Evolutionary conservation across 1,139 yeast genomes (phyloP), one percentile per base, ranked within the genome.

Genomic region (Hansenula sp.): DNA sequence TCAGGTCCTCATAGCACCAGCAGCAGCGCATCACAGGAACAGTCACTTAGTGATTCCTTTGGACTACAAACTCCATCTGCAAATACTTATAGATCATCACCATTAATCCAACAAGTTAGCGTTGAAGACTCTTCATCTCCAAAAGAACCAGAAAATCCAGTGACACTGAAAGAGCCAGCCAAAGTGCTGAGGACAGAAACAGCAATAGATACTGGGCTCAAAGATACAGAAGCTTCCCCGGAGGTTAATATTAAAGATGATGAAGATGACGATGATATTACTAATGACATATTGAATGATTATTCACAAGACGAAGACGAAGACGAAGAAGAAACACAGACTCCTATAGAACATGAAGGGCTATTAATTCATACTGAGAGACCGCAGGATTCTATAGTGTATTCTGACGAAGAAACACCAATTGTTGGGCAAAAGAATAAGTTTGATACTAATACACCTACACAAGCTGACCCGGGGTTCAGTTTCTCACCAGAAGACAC

Each of bases 271-370:
- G 42, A 41, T 17, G 42, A 47, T 17, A 44, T 25, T 5, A 37
- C 42, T 12, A 38, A 41, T 16, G 54, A 47, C 30, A 41, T 54
- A 7, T 41, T 50, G 29, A 49, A 47, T 29, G 47, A 47, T 31
- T 49, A 51, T 36, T 49, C 56, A 1, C 45, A 51, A 12, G 50
- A 46, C 21, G 49, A 48, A 15, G 43, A 33, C n/a, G 53, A 47
- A 5, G 48, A 46, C 6, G 48, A 44, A n/a, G 35, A 33, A 9
- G 34, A 30, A 12, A 35, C 19, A 6, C 35, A 41, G 9, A 70
- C 70, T 3, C 74, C 74, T 42, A 51, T 54, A 1, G 77, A 70
- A 25, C 17, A 31, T 8, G 46, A 41, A 10, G 55, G 52, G 13
- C 36, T 51, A 31, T 33, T 39, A 13, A 50, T 48, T 13, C 42